Conservation (phyloP, 2,329 filamentous ascomycete genomes). For the Colletotrichum liaoningense region DNA sequence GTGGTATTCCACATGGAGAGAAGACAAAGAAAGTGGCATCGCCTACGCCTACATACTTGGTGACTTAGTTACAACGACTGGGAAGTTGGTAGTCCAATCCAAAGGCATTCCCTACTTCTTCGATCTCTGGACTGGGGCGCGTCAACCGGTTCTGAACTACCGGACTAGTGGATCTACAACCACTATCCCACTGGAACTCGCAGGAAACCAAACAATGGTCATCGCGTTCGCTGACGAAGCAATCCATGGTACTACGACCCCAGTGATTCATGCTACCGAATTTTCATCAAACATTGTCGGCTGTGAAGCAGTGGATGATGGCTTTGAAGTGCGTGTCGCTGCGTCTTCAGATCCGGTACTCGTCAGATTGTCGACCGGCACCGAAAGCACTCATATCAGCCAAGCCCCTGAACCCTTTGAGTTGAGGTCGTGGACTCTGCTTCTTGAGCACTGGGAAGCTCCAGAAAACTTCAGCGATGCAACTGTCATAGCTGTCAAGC, state of each 20-base stretch:
- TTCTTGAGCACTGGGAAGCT: constrained; percentile 27
- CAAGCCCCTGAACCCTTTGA: background rate
- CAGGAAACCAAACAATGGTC: constrained; percentile 23
- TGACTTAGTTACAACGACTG: background rate
- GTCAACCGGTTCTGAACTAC: constrained; percentile 12
- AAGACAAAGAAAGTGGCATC: background rate
- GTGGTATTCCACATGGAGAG: constrained; percentile 23
- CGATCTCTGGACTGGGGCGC: constrained; percentile 20
- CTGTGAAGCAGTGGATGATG: background rate
- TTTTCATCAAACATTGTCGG: background rate
- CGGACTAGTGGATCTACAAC: background rate
- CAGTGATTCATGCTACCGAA: background rate
- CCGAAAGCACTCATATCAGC: background rate
- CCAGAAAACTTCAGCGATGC: constrained; percentile 15
- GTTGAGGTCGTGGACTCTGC: constrained; percentile 7
- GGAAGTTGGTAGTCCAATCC: constrained; percentile 4
- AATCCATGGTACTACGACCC: background rate
- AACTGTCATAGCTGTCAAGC: constrained; percentile 3
- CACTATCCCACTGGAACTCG: constrained; percentile 9
- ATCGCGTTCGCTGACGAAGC: background rate
- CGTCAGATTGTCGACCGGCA: too few relatives aligned
- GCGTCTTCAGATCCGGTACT: background rate
- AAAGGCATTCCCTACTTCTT: constrained; percentile 2
- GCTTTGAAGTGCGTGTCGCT: background rate
- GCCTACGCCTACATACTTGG: constrained; percentile 22